These are phyloP conservation scores for Cladophialophora exuberans DNA, from an alignment of 2,329 filamentous ascomycete species.

Conservation along the genomic window DNA sequence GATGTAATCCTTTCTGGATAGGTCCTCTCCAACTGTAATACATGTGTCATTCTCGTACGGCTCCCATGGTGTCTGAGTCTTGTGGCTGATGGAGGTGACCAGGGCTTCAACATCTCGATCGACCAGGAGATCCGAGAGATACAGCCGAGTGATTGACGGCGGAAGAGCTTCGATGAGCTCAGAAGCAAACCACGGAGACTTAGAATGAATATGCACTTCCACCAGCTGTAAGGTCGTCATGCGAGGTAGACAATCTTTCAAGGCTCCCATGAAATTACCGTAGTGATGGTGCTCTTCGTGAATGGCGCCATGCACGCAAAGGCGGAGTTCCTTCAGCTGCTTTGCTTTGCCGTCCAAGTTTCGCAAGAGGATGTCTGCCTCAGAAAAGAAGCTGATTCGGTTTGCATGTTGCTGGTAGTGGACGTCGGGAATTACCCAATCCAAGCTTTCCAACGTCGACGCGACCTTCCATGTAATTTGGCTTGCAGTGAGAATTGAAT, in stretches of 20 bases:
- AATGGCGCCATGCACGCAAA: conserved; percentile 22
- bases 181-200: conserved; percentile 16
- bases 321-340: conserved; percentile 18
- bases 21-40: conserved; percentile 14
- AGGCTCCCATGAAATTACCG: conserved; percentile 19
- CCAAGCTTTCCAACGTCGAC: conserved; percentile 20
- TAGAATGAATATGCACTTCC: conserved; percentile 27
- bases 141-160: conserved; percentile 20
- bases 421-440: conserved; percentile 13
- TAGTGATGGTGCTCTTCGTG: conserved; percentile 6
- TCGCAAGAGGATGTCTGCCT: not conserved
- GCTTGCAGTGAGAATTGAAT: conserved; percentile 15
- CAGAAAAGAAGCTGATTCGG: not conserved
- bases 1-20: conserved; percentile 23
- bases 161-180: conserved; percentile 27
- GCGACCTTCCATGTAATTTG: conserved; percentile 1
- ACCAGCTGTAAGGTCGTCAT: conserved; percentile 19
- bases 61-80: conserved; percentile 2
- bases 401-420: not conserved
- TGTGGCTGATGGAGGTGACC: not conserved
- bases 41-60: not conserved
- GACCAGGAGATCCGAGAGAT: conserved; percentile 22
- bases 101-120: not conserved
- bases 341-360: not conserved
- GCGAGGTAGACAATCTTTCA: conserved; percentile 16